Evolutionary conservation across 2,329 filamentous ascomycete species (phyloP).

Genomic region (Phialophora verrucosa): DNA sequence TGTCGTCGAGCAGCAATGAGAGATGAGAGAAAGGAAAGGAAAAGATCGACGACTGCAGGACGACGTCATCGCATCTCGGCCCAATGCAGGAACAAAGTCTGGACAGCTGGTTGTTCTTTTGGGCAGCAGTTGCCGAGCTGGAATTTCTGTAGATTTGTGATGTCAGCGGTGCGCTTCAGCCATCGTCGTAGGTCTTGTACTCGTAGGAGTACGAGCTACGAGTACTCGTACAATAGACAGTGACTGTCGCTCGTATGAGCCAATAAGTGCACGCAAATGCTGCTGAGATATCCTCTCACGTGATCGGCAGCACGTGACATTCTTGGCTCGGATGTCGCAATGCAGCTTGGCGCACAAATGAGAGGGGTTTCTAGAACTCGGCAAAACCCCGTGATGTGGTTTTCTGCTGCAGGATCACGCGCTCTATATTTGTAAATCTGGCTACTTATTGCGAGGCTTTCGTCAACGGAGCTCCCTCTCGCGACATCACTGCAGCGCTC

Average conservation of each 20-base stretch:
- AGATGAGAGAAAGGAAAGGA: slow-evolving; percentile 1
- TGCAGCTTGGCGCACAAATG: neutral
- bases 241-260: no score
- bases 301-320: neutral
- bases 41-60: slow-evolving; percentile 11
- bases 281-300: neutral
- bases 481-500: slow-evolving; percentile 2
- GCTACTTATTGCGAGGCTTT: slow-evolving; percentile 6
- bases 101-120: neutral
- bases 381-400: neutral
- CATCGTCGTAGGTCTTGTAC: no score
- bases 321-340: neutral
- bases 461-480: slow-evolving; percentile 13
- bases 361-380: neutral
- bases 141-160: neutral
- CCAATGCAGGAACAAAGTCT: slow-evolving; percentile 31
- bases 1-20: slow-evolving; percentile 1
- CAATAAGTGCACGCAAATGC: no score
- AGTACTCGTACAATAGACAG: no score
- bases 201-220: no score
- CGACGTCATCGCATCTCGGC: slow-evolving; percentile 27
- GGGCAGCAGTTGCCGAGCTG: neutral
- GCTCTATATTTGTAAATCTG: neutral
- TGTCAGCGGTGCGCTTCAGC: neutral
- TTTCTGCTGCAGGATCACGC: neutral